Percentiles rank a stretch among this genome's conserved stretches.
phyloP scores from a whole-genome alignment of 2,329 filamentous ascomycete genomes.

The Aschersonia sp. region DNA sequence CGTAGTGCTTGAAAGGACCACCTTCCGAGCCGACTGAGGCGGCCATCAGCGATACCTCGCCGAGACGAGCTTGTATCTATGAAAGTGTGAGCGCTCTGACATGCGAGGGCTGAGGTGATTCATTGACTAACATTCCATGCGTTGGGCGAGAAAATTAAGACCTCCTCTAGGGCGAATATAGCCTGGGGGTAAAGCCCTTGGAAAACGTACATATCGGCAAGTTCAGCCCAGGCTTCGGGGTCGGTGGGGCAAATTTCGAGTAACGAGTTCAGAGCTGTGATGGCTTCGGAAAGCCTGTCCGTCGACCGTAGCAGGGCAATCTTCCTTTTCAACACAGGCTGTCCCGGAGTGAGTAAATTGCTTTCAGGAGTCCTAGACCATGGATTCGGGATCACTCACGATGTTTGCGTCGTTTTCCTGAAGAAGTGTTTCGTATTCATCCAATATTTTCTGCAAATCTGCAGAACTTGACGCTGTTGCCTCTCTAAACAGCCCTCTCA shows the following conservation, averaged over 20 bases:
- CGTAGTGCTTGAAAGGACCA: conserved; percentile 37
- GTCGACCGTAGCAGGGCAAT: conserved; percentile 67
- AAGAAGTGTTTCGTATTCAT: conserved; percentile 65
- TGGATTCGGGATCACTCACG: conserved; percentile 29
- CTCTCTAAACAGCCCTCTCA: conserved; percentile 74
- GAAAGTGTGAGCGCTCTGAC: conserved; percentile 1
- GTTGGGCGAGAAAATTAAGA: conserved; percentile 73
- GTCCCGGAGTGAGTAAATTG: conserved; percentile 9
- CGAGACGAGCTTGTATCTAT: conserved; percentile 73
- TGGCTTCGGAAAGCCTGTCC: conserved; percentile 56
- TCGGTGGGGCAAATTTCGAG: conserved; percentile 80
- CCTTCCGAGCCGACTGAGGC: conserved; percentile 28
- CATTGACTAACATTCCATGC: conserved; percentile 73
- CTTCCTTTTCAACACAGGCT: conserved; percentile 76
- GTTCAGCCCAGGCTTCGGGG: conserved; percentile 83
- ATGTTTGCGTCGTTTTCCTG: conserved; percentile 64
- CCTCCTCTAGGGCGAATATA: conserved; percentile 80
- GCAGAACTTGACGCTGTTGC: conserved; percentile 54
- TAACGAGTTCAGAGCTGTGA: conserved; percentile 56
- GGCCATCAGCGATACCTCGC: conserved; percentile 68
- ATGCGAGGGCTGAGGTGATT: not conserved
- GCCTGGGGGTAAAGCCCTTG: conserved; percentile 72
- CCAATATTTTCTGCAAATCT: conserved; percentile 55
- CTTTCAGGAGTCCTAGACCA: conserved; percentile 1
- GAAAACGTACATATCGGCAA: conserved; percentile 71